These are phyloP conservation scores for Candida morakotiae DNA, from an alignment of 805 yeast species.

Conservation along the genomic window DNA sequence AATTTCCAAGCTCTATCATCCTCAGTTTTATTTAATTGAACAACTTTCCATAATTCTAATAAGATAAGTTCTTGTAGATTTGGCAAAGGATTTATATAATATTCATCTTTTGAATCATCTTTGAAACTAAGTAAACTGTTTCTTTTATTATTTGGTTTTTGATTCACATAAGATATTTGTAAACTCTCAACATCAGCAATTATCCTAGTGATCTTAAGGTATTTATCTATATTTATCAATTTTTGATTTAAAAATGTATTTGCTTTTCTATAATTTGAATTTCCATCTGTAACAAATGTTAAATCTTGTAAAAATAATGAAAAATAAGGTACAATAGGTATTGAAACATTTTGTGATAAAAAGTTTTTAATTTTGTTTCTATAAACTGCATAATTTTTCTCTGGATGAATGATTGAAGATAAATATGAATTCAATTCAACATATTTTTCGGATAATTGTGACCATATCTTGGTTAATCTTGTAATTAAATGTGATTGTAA, in stretches of 20 bases:
- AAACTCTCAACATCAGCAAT: constrained; percentile 64
- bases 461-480: constrained; percentile 60
- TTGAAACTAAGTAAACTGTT: constrained; percentile 19
- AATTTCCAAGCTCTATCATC: constrained; percentile 71
- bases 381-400: constrained; percentile 67
- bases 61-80: constrained; percentile 56
- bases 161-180: constrained; percentile 52
- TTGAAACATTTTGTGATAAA: constrained; percentile 43
- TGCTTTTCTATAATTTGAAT: constrained; percentile 61
- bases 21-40: constrained; percentile 54
- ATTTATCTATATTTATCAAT: constrained; percentile 71
- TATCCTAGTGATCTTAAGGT: constrained; percentile 60
- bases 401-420: constrained; percentile 68
- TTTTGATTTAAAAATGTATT: constrained; percentile 53
- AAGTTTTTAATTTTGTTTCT: constrained; percentile 58
- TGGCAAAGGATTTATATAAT: constrained; percentile 36
- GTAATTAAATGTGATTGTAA: constrained; percentile 70
- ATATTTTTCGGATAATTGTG: constrained; percentile 53
- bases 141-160: constrained; percentile 11
- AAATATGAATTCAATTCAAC: constrained; percentile 59
- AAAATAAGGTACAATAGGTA: constrained; percentile 74
- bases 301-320: constrained; percentile 73
- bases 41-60: constrained; percentile 67
- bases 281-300: constrained; percentile 81
- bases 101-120: constrained; percentile 21